phyloP scores from a whole-genome alignment of 2,329 filamentous ascomycete species.

The Diplocarpon rosae region DNA sequence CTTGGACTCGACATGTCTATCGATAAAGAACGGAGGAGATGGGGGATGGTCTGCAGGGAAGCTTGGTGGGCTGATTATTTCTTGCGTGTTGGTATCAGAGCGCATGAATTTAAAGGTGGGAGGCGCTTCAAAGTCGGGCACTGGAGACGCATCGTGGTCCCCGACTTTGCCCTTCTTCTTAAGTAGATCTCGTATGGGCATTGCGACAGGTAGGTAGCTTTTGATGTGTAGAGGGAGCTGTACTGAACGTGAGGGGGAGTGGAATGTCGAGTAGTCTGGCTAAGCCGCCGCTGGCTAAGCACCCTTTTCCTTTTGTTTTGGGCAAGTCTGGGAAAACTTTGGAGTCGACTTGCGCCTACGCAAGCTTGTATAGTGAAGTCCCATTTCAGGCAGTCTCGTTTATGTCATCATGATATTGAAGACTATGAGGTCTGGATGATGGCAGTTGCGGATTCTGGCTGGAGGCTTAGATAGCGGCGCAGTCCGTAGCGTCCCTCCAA shows the following conservation, averaged over 20 bases:
- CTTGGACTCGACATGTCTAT: constrained; percentile 18
- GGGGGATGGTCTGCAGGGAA: constrained; percentile 31
- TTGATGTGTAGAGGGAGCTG: neutral
- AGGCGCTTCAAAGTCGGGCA: constrained; percentile 23
- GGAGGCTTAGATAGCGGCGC: constrained; percentile 15
- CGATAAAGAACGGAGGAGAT: constrained; percentile 6
- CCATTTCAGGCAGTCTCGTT: neutral
- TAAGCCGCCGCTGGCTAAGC: constrained; percentile 4
- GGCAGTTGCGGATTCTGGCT: constrained; percentile 16
- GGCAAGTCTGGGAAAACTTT: constrained; percentile 12
- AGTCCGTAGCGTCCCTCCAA: constrained; percentile 1
- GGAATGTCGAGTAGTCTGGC: constrained; percentile 7
- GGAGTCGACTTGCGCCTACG: constrained; percentile 17
- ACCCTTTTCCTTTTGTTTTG: constrained; percentile 4
- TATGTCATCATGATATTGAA: neutral
- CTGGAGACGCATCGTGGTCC: constrained; percentile 15
- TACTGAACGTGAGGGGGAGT: neutral
- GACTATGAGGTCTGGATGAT: neutral
- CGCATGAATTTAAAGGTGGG: constrained; percentile 68
- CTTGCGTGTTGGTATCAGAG: constrained; percentile 72
- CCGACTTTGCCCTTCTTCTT: constrained; percentile 49
- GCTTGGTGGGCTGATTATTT: constrained; percentile 62
- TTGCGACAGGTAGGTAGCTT: constrained; percentile 27
- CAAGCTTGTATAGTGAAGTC: constrained; percentile 2
- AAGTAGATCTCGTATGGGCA: constrained; percentile 49